Evolutionary conservation across 768 basidiomycete species (phyloP), one percentile per base, ranked within the genome.

Genomic region (Heimioporus sp.): DNA sequence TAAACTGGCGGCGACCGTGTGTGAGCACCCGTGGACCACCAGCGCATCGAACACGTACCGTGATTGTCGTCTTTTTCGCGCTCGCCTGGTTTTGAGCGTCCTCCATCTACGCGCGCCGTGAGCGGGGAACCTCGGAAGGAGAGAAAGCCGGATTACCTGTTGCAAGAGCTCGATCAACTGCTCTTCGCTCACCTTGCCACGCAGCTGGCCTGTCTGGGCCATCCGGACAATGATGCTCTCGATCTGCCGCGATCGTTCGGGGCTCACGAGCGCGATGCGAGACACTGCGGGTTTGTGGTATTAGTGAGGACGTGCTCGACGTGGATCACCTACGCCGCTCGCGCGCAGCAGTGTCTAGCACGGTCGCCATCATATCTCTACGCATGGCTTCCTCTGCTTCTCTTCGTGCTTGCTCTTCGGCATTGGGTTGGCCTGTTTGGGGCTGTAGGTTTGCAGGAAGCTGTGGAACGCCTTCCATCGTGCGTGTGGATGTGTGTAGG

Each of bases 141-240:
- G 20, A 16, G 11, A 4, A 12, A 5, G n/a, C 17, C 10, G 31
- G 24, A 62, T 56, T 54, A 87, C 93, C 80, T 96, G 90, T 59
- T 95, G 88, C 52, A 96, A 77, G 34, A 96, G 73, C 43, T 84
- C 85, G 57, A 97, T 91, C 48, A 97, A 77, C 65, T 93, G 90
- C 43, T 78, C 72, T 65, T 97, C 93, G 28, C 77, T 81, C 37
- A 96, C 86, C 28, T 83, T 75, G 1, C 85, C 86, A 40, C 86
- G 78, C 36, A 96, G 67, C 66, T 93, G 90, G 8, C 92, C 90
- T 1, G 80, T 76, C 70, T 92, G 90, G 9, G 85, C 90, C 88
- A 93, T 92, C 37, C 89, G 79, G 37, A 88, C 58, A 31, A 96
- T 74, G 51, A 93, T 82, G 4, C 72, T 73, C 69, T 94, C 90